Conservation (phyloP, 2,329 filamentous ascomycete genomes). For the Cytospora mali region DNA sequence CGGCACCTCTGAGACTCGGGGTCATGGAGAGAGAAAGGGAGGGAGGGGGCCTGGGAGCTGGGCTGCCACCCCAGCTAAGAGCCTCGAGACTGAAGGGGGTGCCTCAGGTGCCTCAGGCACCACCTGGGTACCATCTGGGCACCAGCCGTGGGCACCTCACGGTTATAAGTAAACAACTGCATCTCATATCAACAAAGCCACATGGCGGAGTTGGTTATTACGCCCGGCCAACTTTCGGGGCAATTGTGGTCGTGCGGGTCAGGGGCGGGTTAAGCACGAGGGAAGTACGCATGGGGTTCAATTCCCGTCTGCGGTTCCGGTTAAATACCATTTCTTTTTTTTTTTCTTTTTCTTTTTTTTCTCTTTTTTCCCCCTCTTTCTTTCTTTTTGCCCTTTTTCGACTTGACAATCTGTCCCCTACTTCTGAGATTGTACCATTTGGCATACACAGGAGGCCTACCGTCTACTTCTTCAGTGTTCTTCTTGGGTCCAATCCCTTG, state of each 20-base stretch:
- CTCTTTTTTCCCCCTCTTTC: not conserved
- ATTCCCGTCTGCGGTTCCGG: not conserved
- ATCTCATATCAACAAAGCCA: not conserved
- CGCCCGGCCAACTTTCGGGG: not conserved
- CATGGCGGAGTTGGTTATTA: not conserved
- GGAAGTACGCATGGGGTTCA: not conserved
- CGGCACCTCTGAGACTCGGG: not conserved
- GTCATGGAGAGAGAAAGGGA: no score
- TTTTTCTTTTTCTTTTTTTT: not conserved
- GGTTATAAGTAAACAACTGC: not conserved
- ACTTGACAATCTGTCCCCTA: no score
- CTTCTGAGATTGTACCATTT: no score
- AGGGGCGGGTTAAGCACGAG: not conserved
- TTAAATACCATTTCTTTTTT: not conserved
- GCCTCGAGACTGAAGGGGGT: not conserved
- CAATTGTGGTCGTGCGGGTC: conserved; percentile 1
- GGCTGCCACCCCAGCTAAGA: not conserved
- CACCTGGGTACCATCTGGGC: no score
- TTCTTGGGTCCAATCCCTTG: no score
- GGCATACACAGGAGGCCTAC: no score
- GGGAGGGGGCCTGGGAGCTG: not conserved
- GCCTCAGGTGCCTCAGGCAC: not conserved
- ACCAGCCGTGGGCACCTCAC: not conserved
- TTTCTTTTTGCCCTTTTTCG: not conserved
- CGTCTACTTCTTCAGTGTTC: no score